A percentile compares a stretch with the other conserved stretches of the same genome.
Conservation (phyloP, 129 eudicot genomes). For the Flaveria robusta region DNA sequence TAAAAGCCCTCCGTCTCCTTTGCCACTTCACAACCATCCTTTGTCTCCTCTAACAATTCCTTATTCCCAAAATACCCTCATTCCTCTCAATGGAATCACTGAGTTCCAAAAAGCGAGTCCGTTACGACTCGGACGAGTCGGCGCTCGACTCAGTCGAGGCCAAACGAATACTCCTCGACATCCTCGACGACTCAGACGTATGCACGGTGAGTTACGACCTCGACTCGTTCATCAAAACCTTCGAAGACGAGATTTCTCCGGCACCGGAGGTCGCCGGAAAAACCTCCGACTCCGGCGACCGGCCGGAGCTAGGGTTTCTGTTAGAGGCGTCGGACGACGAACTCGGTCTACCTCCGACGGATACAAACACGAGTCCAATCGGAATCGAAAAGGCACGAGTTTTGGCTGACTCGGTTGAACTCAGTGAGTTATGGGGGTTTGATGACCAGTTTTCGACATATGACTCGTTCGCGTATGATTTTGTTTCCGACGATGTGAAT, state of each 20-base stretch:
- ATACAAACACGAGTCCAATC: background rate
- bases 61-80: slow-evolving; percentile 22
- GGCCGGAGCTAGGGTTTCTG: slow-evolving; percentile 54
- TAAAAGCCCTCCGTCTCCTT: slow-evolving; percentile 30
- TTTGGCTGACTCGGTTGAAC: slow-evolving; percentile 52
- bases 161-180: slow-evolving; percentile 52
- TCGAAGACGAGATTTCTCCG: slow-evolving; percentile 62
- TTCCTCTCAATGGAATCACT: slow-evolving; percentile 36
- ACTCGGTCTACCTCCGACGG: slow-evolving; percentile 64
- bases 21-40: slow-evolving; percentile 46
- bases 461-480: slow-evolving; percentile 59
- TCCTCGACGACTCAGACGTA: slow-evolving; percentile 55
- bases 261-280: slow-evolving; percentile 26
- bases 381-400: slow-evolving; percentile 41
- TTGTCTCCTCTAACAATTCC: slow-evolving; percentile 13
- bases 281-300: slow-evolving; percentile 43
- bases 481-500: slow-evolving; percentile 25
- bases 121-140: slow-evolving; percentile 49
- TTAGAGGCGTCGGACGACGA: slow-evolving; percentile 66
- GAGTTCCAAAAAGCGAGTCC: slow-evolving; percentile 45
- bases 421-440: slow-evolving; percentile 65
- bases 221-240: slow-evolving; percentile 76
- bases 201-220: slow-evolving; percentile 57
- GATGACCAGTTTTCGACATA: slow-evolving; percentile 50
- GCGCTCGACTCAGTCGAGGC: slow-evolving; percentile 49